A percentile compares a stretch with the other conserved stretches of the same genome.
These are phyloP conservation scores for Kregervanrija fluxuum DNA, from an alignment of 805 yeast species.

Conservation along the genomic window DNA sequence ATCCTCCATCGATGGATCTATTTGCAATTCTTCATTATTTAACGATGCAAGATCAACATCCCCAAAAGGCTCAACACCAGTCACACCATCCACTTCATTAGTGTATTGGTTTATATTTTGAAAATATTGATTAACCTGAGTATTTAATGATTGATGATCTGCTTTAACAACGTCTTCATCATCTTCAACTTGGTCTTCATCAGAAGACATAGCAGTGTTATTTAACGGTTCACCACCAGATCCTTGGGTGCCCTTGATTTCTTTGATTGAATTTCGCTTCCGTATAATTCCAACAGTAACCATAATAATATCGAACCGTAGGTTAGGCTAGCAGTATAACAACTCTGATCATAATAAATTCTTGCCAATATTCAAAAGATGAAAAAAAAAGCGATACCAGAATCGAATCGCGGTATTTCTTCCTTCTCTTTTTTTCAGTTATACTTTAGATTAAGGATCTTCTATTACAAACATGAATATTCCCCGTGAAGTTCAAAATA, in stretches of 20 bases:
- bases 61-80: slow-evolving; percentile 11
- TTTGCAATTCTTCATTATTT: slow-evolving; percentile 19
- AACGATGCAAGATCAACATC: slow-evolving; percentile 14
- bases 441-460: too few species aligned
- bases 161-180: slow-evolving; percentile 6
- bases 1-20: slow-evolving; percentile 18
- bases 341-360: too few species aligned
- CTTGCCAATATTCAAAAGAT: too few species aligned
- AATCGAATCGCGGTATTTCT: too few species aligned
- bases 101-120: slow-evolving; percentile 19
- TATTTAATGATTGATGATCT: slow-evolving; percentile 22
- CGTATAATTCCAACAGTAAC: too few species aligned
- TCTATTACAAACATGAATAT: neutral
- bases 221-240: too few species aligned
- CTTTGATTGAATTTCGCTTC: too few species aligned
- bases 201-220: neutral
- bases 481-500: neutral
- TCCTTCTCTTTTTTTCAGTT: too few species aligned
- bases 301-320: too few species aligned
- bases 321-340: too few species aligned
- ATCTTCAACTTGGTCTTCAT: neutral
- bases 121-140: slow-evolving; percentile 24
- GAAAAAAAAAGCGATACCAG: too few species aligned
- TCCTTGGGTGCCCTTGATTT: too few species aligned
- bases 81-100: slow-evolving; percentile 10